Evolutionary conservation across 495 filamentous ascomycete genomes (phyloP).

Genomic region (Venustampulla echinocandica): DNA sequence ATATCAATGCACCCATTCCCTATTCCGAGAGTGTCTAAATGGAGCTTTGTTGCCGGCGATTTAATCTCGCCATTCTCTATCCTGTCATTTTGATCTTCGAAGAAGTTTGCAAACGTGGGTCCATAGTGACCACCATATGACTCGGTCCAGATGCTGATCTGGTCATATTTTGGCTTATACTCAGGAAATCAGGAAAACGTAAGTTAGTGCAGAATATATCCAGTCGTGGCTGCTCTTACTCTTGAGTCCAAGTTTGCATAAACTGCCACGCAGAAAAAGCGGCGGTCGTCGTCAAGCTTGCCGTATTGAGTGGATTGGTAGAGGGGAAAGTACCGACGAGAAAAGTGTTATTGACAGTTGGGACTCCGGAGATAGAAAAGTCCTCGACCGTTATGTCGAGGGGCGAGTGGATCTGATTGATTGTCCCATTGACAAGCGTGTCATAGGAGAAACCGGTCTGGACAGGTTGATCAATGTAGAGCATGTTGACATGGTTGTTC

Average conservation of each 20-base stretch:
- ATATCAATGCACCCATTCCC: conserved; percentile 48
- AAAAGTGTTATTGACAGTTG: conserved; percentile 19
- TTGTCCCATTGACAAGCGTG: conserved; percentile 13
- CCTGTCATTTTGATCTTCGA: conserved; percentile 39
- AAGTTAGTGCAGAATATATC: background rate
- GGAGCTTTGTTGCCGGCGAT: conserved; percentile 36
- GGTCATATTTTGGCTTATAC: conserved; percentile 35
- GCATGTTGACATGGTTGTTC: conserved; percentile 53
- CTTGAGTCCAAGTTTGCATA: conserved; percentile 42
- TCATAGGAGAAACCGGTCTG: conserved; percentile 55
- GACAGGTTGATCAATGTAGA: conserved; percentile 56
- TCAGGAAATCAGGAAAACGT: conserved; percentile 31
- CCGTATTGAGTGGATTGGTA: conserved; percentile 18
- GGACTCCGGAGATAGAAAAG: conserved; percentile 26
- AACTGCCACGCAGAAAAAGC: conserved; percentile 43
- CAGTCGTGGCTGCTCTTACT: conserved; percentile 6
- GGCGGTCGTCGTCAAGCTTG: conserved; percentile 38
- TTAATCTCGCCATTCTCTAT: conserved; percentile 27
- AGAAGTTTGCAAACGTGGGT: conserved; percentile 40
- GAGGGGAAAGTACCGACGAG: conserved; percentile 13
- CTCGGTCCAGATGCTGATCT: conserved; percentile 42
- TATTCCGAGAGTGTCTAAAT: conserved; percentile 44
- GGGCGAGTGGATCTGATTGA: background rate
- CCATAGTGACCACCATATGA: conserved; percentile 47
- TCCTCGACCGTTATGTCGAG: conserved; percentile 4